Base-by-base conservation (phyloP, 2,329 filamentous ascomycete species). In the Aspergillus quadrilineatus region DNA sequence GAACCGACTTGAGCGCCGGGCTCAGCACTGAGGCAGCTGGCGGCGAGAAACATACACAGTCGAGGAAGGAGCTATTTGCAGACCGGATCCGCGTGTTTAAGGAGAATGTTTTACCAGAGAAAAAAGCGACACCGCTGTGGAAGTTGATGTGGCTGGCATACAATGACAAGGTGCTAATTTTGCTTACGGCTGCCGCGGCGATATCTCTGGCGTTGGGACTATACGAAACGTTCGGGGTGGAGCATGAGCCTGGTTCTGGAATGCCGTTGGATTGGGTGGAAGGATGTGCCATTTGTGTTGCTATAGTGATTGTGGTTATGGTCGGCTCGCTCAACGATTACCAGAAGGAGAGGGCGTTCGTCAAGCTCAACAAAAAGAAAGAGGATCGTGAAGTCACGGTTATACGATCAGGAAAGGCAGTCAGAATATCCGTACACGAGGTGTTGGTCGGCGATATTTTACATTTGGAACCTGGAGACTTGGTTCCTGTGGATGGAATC, bases 321-420 rank as follows among this genome's bases (percentile, higher is more conserved):
- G 89, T 90, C 17, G 89, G 88, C 57, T 89, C 89, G 14, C 75
- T 86, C 30, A 92, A 91, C 63, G 89, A 92, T 68, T 92, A 86
- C 81, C 89, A 92, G 67, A 92, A 92, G 72, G 89, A 92, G 69
- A 82, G 87, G 43, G 88, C 90, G 65, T 92, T 92, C 65, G 87
- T 89, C 44, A 90, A 89, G 71, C 77, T 92, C 58, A 92, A 92
- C 73, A 85, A 85, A 70, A 90, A 90, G 67, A 92, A 92, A 72
- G 86, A 91, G 49, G 86, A 91, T 66, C 82, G 89, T 30, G 77
- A 82, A 47, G 85, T 93, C 63, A 91, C 90, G 58, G 86, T 90
- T 8, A 77, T 90, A 50, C 86, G 90, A 12, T 92, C 89, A 1
- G 90, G 89, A 26, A 85, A 81, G 63, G 85, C 85, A 0, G 80